Evolutionary conservation across 345 rosid genomes (phyloP), one percentile per base, ranked within the genome.

Genomic region (Bretschneidera sinensis): DNA sequence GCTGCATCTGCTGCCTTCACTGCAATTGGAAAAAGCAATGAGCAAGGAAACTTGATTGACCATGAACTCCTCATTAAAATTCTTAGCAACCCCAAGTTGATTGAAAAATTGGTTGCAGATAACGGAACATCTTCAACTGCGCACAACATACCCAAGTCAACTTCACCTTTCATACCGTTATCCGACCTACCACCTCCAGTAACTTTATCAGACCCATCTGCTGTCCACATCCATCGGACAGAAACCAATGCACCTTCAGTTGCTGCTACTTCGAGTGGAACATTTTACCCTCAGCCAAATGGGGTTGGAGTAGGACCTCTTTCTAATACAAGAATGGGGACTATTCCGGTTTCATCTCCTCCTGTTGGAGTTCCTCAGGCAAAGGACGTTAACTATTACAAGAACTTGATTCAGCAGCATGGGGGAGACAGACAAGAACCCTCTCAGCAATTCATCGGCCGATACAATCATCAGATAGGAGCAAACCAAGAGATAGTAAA

Each of bases 361-460:
- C 61, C 81, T 50, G 68, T 55, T 5, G 83, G 79, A 39, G 67
- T 63, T 51, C 64, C 88, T 18, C 86, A 73, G 23, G 71, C 85
- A 4, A 90, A 82, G 69, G 96, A 91, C 60, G 35, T 86, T 55
- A 88, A 75, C 71, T 94, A 94, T 68, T 94, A 86, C 65, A 94
- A 94, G 78, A 91, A 76, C 84, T 70, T 94, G 85, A 91, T 94
- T 72, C 97, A 94, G 82, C 95, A 88, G 55, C 99, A 94, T 68
- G 99, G 99, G 45, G 99, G 80, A 18, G 99, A 95, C 56, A 83
- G 91, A 72, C 91, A 78, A 62, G 97, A 88, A 61, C 66, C 71
- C 24, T 55, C 78, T n/a, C 88, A 78, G 63, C 92, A 76, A 51
- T 77, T 71, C 52, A 61, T 72, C 28, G 61, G 65, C 71, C 79